Evolutionary conservation across 31 red algal genomes (phyloP).

Genomic region (Bonnemaisonia californica): DNA sequence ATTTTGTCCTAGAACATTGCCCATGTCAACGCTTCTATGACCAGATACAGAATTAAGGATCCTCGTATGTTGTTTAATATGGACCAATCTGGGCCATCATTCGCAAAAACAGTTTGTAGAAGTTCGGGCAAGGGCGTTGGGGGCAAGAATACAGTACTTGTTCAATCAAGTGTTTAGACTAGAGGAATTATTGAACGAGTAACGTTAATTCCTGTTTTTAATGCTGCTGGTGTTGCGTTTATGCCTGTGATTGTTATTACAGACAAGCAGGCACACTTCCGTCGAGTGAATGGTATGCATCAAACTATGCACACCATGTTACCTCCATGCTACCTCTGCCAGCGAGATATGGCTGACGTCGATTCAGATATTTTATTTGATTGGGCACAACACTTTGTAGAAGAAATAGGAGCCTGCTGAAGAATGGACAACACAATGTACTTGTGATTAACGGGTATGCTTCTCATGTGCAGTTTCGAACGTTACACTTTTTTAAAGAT

Average conservation of each 20-base stretch:
- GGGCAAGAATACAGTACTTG: not conserved
- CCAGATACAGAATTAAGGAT: not conserved
- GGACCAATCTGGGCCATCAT: slow-evolving; percentile 29
- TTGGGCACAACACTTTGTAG: slow-evolving; percentile 14
- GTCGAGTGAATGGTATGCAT: not conserved
- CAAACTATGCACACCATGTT: not conserved
- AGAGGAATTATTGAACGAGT: slow-evolving; percentile 10
- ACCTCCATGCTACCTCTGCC: not conserved
- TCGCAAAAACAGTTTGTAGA: slow-evolving; percentile 6
- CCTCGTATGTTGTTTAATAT: slow-evolving; percentile 8
- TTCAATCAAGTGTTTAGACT: not conserved
- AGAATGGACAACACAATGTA: not conserved
- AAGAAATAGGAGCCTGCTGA: not conserved
- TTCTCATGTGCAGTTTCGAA: too few species aligned
- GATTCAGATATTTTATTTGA: not conserved
- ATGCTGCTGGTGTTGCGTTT: not conserved
- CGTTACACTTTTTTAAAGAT: not conserved
- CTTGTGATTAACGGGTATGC: not conserved
- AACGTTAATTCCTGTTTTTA: slow-evolving; percentile 33
- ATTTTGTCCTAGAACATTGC: not conserved
- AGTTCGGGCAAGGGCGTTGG: not conserved
- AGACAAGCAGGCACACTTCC: slow-evolving; percentile 31
- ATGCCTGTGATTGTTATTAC: slow-evolving; percentile 34
- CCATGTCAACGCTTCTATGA: not conserved
- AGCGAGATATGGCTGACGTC: not conserved